Percentiles rank a stretch among this genome's conserved stretches.
Evolutionary conservation across 2,329 filamentous ascomycete species (phyloP).

Genomic region (Talaromyces marneffei): DNA sequence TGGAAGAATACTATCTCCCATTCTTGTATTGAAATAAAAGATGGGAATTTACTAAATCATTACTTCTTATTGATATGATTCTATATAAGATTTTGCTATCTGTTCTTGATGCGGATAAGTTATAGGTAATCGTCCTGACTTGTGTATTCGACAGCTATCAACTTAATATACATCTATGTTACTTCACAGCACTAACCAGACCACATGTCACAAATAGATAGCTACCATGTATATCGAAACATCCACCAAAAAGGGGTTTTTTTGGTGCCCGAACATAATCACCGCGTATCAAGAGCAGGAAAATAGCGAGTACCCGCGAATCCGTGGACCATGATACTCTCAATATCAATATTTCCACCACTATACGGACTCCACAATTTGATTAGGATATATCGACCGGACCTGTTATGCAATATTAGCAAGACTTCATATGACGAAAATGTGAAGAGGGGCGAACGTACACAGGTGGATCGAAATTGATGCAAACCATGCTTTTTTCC

Average conservation of each 20-base stretch:
- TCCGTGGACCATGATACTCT: slow-evolving; percentile 75
- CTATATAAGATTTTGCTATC: neutral
- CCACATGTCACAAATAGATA: neutral
- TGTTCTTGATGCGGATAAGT: too few species aligned
- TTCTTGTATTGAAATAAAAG: neutral
- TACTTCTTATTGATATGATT: neutral
- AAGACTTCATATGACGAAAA: neutral
- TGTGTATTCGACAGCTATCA: neutral
- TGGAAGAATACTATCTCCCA: neutral
- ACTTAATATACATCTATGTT: neutral
- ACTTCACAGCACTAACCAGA: neutral
- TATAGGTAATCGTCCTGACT: too few species aligned
- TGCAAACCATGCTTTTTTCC: slow-evolving; percentile 76
- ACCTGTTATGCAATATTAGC: slow-evolving; percentile 39
- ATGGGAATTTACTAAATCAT: neutral
- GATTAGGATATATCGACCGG: slow-evolving; percentile 74
- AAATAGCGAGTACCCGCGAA: slow-evolving; percentile 84
- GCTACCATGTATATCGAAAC: neutral
- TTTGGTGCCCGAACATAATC: slow-evolving; percentile 11
- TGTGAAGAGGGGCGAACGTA: slow-evolving; percentile 22
- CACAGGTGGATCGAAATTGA: slow-evolving; percentile 59
- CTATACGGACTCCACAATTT: slow-evolving; percentile 82
- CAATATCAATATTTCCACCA: slow-evolving; percentile 79
- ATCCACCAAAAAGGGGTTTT: neutral
- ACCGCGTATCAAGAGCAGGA: slow-evolving; percentile 60